Base-by-base conservation (phyloP, 2,329 filamentous ascomycete genomes). In the Xylariaceae sp. region DNA sequence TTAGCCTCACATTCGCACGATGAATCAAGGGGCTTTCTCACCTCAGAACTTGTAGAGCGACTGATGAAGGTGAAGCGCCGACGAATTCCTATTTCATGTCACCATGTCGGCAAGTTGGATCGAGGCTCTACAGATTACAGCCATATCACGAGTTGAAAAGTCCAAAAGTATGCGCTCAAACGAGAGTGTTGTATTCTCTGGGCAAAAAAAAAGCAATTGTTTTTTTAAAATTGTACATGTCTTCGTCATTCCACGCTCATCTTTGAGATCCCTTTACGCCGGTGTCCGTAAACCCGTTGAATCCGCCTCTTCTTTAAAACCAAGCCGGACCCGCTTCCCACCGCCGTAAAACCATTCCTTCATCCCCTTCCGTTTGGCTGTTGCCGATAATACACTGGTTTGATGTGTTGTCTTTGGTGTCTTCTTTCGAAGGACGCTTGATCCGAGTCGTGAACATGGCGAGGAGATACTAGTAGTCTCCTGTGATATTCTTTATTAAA, bases 401-500 rank as follows among this genome's bases (percentile, higher is more conserved):
- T 66, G 60, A 15, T 56, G 56, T 51, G 60, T 57, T 30, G 23
- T 30, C 5, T 30, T 30, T 66, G 62, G 45, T 69, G 67, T 66
- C 63, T 67, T 64, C 62, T 69, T 45, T 66, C 15, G 62, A 64
- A 66, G 64, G 68, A 68, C 61, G 66, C 65, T 63, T 62, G 63
- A 68, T 64, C 62, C 67, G 62, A 65, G 62, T 60, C 64, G 60
- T 58, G 67, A 70, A 66, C 61, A 59, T 53, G 64, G 62, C 65
- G 62, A 67, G 63, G 65, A 66, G 61, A 55, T 56, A 53, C 53
- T 64, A 47, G 60, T 59, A 37, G 55, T 62, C 65, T 63, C 58
- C 60, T 55, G 47, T 62, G 51, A 52, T 65, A 69, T 54, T 67
- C 70, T 70, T 63, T 68, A 68, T 71, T 72, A 69, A 68, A 72